These are phyloP conservation scores for Capronia epimyces DNA, from an alignment of 2,329 filamentous ascomycete species.

Conservation along the genomic window DNA sequence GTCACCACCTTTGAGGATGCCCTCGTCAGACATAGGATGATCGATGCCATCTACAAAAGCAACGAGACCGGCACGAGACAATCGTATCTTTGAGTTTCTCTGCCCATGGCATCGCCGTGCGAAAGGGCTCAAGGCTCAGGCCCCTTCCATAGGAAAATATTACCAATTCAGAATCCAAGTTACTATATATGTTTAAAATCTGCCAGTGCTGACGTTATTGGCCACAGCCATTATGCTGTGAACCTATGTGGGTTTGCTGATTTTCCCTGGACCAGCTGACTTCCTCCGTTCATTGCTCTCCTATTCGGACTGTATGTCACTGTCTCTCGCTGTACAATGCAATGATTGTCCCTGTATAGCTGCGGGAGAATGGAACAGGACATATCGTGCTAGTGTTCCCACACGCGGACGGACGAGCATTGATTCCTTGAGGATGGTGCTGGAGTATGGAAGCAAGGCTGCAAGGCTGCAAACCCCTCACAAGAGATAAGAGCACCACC, in stretches of 20 bases:
- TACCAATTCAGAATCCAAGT: too few relatives aligned
- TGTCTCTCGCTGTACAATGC: conserved; percentile 26
- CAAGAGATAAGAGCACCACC: conserved; percentile 20
- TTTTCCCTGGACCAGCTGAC: background rate
- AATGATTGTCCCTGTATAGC: conserved; percentile 26
- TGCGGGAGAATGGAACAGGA: conserved; percentile 27
- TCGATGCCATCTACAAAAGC: conserved; percentile 22
- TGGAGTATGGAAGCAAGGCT: conserved; percentile 18
- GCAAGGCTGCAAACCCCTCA: conserved; percentile 27
- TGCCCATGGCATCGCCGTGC: too few relatives aligned
- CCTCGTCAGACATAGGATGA: conserved; percentile 21
- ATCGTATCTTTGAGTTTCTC: conserved; percentile 16
- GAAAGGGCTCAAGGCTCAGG: background rate
- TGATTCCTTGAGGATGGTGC: conserved; percentile 21
- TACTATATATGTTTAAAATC: too few relatives aligned
- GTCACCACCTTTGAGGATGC: conserved; percentile 23
- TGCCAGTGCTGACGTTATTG: too few relatives aligned
- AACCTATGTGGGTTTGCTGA: too few relatives aligned
- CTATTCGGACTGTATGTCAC: conserved; percentile 20
- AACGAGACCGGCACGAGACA: conserved; percentile 19
- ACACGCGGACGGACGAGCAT: conserved; percentile 28
- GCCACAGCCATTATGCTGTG: too few relatives aligned
- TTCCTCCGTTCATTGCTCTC: conserved; percentile 8
- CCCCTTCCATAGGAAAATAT: too few relatives aligned
- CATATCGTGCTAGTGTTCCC: conserved; percentile 28